Base-by-base conservation (phyloP, 768 basidiomycete genomes). In the Tubosaeta sp. region DNA sequence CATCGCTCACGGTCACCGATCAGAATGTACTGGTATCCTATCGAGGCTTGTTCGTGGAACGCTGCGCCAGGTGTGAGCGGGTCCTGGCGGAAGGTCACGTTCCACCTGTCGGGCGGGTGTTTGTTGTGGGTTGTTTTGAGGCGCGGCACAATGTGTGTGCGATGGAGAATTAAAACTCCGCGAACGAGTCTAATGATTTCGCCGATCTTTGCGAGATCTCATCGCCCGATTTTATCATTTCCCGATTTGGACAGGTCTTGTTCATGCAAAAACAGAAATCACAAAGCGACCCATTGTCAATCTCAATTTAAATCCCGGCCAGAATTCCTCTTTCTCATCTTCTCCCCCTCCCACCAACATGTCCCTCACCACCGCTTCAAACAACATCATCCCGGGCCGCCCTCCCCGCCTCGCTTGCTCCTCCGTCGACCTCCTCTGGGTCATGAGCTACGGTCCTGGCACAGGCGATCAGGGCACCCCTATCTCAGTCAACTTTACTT, bases 61-160 rank as follows among this genome's bases (percentile, higher is more conserved):
- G 71, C 4, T 91, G 88, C 58, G 67, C 67, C 22, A 69, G 65
- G 29, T 91, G 88, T 60, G 71, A 77, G 44, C 81, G 87, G 16
- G 83, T 90, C 26, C 68, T 89, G 0, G 71, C 74, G 2, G 86
- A 90, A 58, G 84, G 83, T 0, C 85, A 89, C 63, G 73, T 86
- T 8, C 88, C 88, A 1, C 83, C 86, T 0, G 84, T 88, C 4
- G 83, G 81, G 29, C 77, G 86, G 41, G 60, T 78, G 26, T 85
- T 79, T 65, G 22, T 70, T 10, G 44, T 83, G 83, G 83, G 72
- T 74, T 39, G 38, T 39, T 39, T 39, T 8, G 38, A 39, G 55
- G 70, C 76, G 4, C 72, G 77, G 52, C 86, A 88, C 68, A 70
- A 26, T 13, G n/a, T 26, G 43, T 35, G 29, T 43, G 33, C 25